Base-by-base conservation (phyloP, 306 rosid species). In the Vigna mungo region DNA sequence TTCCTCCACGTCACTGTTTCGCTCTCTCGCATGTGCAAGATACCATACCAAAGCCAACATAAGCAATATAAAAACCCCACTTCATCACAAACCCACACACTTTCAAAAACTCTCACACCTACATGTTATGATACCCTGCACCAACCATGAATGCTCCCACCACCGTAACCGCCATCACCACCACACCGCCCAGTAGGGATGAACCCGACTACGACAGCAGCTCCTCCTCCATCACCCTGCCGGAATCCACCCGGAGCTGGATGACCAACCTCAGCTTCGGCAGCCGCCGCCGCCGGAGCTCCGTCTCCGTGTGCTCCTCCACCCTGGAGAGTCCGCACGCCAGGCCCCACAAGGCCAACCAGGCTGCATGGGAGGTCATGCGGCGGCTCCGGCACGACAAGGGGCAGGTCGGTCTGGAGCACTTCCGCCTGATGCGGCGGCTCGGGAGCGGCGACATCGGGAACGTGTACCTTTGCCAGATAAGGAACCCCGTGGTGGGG, bases 371-470 rank as follows among this genome's bases (percentile, higher is more conserved):
- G 97, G 97, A 95, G 49, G 96, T 97, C 36, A 91, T 95, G 92
- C 56, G 58, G 30, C 72, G 90, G 47, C 93, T 95, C 65, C 86
- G 90, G 18, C 78, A 72, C 56, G 76, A 85, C 17, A 84, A 86
- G 34, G 99, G 97, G 13, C 85, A 78, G 3, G 86, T 95, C 5
- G 92, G 94, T 17, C 91, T 95, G 12, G 96, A 95, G 76, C 91
- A 95, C 47, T 95, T 95, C 77, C 85, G 88, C 2, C 92, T 95
- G 17, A 81, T 95, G 1, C 92, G 96, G 10, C 89, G 97, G 2
- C 83, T 95, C 0, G 99, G 97, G 6, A 90, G 97, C 41, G 97
- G 99, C 1, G 99, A 95, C 83, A 79, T 95, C 7, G 99, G 99
- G 11, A 89, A 89, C 71, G 99, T 95, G 3, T 95, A 95, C 72